These are phyloP conservation scores for Gaeumannomyces sp. DNA, from an alignment of 2,329 filamentous ascomycete species.

Conservation along the genomic window DNA sequence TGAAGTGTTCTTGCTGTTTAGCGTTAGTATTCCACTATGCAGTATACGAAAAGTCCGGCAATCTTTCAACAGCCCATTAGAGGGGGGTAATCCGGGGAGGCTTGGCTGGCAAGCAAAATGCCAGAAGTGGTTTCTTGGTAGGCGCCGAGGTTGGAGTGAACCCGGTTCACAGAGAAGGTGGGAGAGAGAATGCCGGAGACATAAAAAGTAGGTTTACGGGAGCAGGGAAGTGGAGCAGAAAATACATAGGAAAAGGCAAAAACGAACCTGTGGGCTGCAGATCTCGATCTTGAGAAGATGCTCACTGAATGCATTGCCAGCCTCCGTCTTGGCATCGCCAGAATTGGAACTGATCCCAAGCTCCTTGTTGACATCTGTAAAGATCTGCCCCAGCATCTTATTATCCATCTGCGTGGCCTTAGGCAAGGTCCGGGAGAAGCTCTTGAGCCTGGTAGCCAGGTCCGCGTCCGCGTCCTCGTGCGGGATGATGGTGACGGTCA, in stretches of 20 bases:
- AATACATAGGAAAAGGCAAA: background rate
- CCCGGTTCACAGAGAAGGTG: too few species aligned
- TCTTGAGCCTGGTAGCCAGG: slow-evolving; percentile 14
- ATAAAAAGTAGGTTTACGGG: too few species aligned
- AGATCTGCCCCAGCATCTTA: slow-evolving; percentile 20
- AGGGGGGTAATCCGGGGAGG: too few species aligned
- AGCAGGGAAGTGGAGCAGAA: too few species aligned
- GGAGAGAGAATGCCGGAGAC: too few species aligned
- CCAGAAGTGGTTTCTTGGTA: too few species aligned
- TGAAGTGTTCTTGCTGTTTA: slow-evolving; percentile 36
- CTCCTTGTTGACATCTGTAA: slow-evolving; percentile 28
- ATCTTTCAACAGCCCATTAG: too few species aligned
- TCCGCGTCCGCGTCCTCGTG: slow-evolving; percentile 9
- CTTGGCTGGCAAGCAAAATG: too few species aligned
- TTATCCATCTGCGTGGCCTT: slow-evolving; percentile 12
- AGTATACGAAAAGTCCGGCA: too few species aligned
- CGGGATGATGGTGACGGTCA: slow-evolving; percentile 37
- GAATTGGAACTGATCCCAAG: background rate
- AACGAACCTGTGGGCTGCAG: slow-evolving; percentile 32
- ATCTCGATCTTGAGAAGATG: slow-evolving; percentile 41
- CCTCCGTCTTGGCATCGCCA: background rate
- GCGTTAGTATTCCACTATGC: background rate
- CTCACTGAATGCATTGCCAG: slow-evolving; percentile 32
- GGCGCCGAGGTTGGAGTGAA: too few species aligned
- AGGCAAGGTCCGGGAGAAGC: slow-evolving; percentile 6